Conservation (phyloP, 1,284 basidiomycete species). For the Irpex lacteus region DNA sequence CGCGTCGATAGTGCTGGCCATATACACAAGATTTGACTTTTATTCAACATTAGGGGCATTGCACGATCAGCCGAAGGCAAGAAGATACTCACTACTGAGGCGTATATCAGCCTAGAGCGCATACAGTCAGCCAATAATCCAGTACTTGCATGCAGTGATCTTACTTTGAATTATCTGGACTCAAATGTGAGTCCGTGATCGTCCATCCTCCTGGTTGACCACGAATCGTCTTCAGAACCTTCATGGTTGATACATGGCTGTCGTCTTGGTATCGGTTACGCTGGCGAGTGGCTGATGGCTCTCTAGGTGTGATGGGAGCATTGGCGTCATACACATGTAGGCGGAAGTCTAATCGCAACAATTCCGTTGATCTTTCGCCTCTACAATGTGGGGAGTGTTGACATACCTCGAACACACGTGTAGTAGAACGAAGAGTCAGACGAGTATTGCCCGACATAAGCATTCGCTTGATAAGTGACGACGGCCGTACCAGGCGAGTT, state of each 20-base stretch:
- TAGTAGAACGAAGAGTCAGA: constrained; percentile 80
- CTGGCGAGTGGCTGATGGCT: constrained; percentile 11
- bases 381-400: not conserved
- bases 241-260: constrained; percentile 66
- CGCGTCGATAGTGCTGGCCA: constrained; percentile 79
- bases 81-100: constrained; percentile 74
- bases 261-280: constrained; percentile 22
- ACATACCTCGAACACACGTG: constrained; percentile 73
- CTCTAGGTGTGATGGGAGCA: constrained; percentile 32
- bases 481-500: constrained; percentile 89
- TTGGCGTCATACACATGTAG: constrained; percentile 87
- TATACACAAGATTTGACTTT: constrained; percentile 74
- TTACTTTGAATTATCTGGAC: constrained; percentile 87
- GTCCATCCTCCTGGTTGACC: constrained; percentile 84
- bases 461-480: constrained; percentile 75
- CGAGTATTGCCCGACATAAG: constrained; percentile 94
- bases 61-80: not conserved
- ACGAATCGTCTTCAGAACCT: constrained; percentile 75
- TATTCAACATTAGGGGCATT: too few species aligned
- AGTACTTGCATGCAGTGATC: constrained; percentile 5
- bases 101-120: constrained; percentile 81
- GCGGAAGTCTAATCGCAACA: constrained; percentile 62
- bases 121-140: constrained; percentile 11
- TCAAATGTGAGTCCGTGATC: constrained; percentile 92
- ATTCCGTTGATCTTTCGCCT: too few species aligned